These are phyloP conservation scores for Hansfordia pulvinata DNA, from an alignment of 2,329 filamentous ascomycete genomes.

Conservation along the genomic window DNA sequence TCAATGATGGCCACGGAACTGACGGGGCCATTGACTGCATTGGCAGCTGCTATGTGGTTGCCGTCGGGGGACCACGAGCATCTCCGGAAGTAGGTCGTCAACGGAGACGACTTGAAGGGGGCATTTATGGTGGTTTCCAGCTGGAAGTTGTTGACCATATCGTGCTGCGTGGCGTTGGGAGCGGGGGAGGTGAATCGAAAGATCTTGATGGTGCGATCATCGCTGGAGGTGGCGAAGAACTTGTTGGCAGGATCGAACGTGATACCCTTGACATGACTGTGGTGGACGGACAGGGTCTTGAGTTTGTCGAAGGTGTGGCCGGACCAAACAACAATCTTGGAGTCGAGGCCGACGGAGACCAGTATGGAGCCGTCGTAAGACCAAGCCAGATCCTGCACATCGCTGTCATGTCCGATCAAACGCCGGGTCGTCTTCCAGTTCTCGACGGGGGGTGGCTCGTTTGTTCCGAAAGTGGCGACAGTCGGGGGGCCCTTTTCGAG, in stretches of 20 bases:
- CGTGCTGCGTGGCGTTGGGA: conserved; percentile 84
- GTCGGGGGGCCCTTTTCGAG: conserved; percentile 72
- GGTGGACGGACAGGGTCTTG: conserved; percentile 83
- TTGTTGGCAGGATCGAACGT: conserved; percentile 98
- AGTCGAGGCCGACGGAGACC: conserved; percentile 91
- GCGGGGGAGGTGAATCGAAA: conserved; percentile 87
- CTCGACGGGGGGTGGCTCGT: conserved; percentile 84
- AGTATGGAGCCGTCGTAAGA: conserved; percentile 90
- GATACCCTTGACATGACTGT: conserved; percentile 97
- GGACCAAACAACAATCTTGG: conserved; percentile 97
- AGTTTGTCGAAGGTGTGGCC: conserved; percentile 96
- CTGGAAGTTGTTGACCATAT: conserved; percentile 93
- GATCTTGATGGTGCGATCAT: conserved; percentile 92
- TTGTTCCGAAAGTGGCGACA: conserved; percentile 61
- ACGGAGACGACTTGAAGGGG: conserved; percentile 80
- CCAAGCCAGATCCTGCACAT: conserved; percentile 96
- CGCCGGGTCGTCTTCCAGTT: conserved; percentile 96
- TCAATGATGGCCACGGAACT: conserved; percentile 95
- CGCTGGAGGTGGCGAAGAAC: conserved; percentile 95
- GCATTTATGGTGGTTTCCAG: conserved; percentile 81
- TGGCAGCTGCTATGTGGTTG: conserved; percentile 91
- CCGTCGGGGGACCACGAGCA: conserved; percentile 98
- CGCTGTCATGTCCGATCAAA: conserved; percentile 93
- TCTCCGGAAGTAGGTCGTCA: conserved; percentile 92
- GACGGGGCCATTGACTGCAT: conserved; percentile 93